Evolutionary conservation across 1,284 basidiomycete species (phyloP), one percentile per base, ranked within the genome.

Genomic region (Phylloporus gajari): DNA sequence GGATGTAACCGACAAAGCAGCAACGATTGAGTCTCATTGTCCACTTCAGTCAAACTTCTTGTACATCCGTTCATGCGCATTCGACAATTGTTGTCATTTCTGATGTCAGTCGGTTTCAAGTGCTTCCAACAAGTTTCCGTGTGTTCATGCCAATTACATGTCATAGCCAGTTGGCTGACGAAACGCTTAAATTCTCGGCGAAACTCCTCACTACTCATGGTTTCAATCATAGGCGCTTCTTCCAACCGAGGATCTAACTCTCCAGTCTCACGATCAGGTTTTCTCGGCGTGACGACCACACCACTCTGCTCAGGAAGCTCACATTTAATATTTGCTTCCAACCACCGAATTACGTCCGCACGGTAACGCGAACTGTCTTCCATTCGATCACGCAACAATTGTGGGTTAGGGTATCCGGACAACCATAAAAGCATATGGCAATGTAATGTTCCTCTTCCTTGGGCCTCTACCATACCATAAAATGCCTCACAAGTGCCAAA

Each of bases 311-410:
- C 35, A 15, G 60, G 63, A 8, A 65, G 21, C 12, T 65, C 46
- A 15, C 44, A 48, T 13, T 65, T n/a, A n/a, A n/a, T n/a, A n/a
- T n/a, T n/a, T n/a, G n/a, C n/a, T n/a, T n/a, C n/a, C n/a, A n/a
- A n/a, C n/a, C 63, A 65, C 0, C 3, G 3, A 27, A 65, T 51
- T 6, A 64, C n/a, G 2, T 21, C 0, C 4, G 11, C 2, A 0
- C 19, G 6, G 12, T 46, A 64, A 5, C 11, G 15, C 3, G n/a
- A 1, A 3, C 35, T 15, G 0, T 5, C 11, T 3, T 7, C 21
- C 64, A 65, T 53, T 2, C 25, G 5, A n/a, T 65, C 64, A 3
- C 64, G 4, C 3, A 65, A 25, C 1, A 9, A 4, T 23, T 65
- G 64, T 1, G 32, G 46, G 25, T 35, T 17, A 2, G 32, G 48